A percentile compares a stretch with the other conserved stretches of the same genome.
phyloP scores from a whole-genome alignment of 805 yeast species.

The Scheffersomyces amazonensis region DNA sequence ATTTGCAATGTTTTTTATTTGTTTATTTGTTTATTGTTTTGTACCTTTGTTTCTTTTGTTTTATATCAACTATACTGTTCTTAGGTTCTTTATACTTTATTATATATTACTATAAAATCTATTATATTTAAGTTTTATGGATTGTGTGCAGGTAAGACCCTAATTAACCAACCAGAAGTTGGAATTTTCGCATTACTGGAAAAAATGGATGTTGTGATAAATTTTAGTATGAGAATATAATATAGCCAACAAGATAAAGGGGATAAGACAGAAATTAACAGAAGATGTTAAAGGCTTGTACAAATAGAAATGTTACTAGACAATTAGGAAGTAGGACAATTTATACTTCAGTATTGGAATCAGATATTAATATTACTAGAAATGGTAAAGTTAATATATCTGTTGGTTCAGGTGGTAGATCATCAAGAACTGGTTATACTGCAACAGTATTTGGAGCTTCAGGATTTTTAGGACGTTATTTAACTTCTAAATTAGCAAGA shows the following conservation, averaged over 20 bases:
- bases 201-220: too few relatives aligned
- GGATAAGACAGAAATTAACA: background rate
- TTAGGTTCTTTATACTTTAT: too few relatives aligned
- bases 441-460: slow-evolving; percentile 86
- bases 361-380: slow-evolving; percentile 70
- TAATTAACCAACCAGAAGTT: slow-evolving; percentile 32
- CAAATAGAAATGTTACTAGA: slow-evolving; percentile 18
- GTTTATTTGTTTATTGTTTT: background rate
- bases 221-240: background rate
- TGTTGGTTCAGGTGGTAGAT: slow-evolving; percentile 77
- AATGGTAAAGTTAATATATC: slow-evolving; percentile 71
- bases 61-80: too few relatives aligned
- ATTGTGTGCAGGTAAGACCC: too few relatives aligned
- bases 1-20: background rate
- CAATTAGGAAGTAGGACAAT: slow-evolving; percentile 24
- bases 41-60: too few relatives aligned
- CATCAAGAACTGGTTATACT: slow-evolving; percentile 83
- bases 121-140: too few relatives aligned
- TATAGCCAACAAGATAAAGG: slow-evolving; percentile 1
- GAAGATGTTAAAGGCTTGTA: background rate
- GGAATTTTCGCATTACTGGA: slow-evolving; percentile 5
- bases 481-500: slow-evolving; percentile 70
- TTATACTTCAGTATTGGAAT: slow-evolving; percentile 40
- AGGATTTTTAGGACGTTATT: slow-evolving; percentile 74
- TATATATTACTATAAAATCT: slow-evolving; percentile 2